Percentiles rank a stretch among this genome's conserved stretches.
These are phyloP conservation scores for Cylindrodendrum hubeiense DNA, from an alignment of 2,329 filamentous ascomycete species.

Conservation along the genomic window DNA sequence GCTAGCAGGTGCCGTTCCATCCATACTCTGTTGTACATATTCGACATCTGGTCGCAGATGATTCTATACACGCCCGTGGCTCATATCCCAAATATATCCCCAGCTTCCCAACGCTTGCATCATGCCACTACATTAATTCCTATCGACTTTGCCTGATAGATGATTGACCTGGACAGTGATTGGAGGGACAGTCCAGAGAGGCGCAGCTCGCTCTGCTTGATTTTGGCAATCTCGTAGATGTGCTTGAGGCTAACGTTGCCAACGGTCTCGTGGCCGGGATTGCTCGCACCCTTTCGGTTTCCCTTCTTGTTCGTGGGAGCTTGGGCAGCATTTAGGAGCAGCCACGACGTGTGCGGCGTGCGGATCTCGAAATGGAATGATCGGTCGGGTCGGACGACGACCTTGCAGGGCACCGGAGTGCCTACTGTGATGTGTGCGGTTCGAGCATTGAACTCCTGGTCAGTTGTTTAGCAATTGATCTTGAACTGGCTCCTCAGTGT, in stretches of 20 bases:
- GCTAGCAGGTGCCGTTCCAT: slow-evolving; percentile 22
- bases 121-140: slow-evolving; percentile 79
- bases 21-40: slow-evolving; percentile 43
- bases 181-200: slow-evolving; percentile 79
- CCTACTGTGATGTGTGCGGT: slow-evolving; percentile 87
- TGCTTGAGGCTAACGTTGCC: slow-evolving; percentile 94
- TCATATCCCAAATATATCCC: slow-evolving; percentile 14
- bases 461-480: slow-evolving; percentile 29
- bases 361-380: slow-evolving; percentile 94
- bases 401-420: slow-evolving; percentile 89
- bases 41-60: slow-evolving; percentile 28
- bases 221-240: slow-evolving; percentile 96
- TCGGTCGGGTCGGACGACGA: slow-evolving; percentile 92
- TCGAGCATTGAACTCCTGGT: slow-evolving; percentile 94
- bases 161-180: slow-evolving; percentile 79
- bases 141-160: slow-evolving; percentile 81
- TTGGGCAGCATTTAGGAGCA: slow-evolving; percentile 86
- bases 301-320: slow-evolving; percentile 79
- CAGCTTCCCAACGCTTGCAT: slow-evolving; percentile 25
- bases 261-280: slow-evolving; percentile 81
- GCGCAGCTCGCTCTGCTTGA: slow-evolving; percentile 85
- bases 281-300: slow-evolving; percentile 81
- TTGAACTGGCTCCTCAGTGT: background rate
- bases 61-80: slow-evolving; percentile 27
- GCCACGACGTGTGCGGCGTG: slow-evolving; percentile 92